A percentile compares a stretch with the other conserved stretches of the same genome.
Evolutionary conservation across 768 basidiomycete genomes (phyloP).

Genomic region (Auriscalpium vulgare): DNA sequence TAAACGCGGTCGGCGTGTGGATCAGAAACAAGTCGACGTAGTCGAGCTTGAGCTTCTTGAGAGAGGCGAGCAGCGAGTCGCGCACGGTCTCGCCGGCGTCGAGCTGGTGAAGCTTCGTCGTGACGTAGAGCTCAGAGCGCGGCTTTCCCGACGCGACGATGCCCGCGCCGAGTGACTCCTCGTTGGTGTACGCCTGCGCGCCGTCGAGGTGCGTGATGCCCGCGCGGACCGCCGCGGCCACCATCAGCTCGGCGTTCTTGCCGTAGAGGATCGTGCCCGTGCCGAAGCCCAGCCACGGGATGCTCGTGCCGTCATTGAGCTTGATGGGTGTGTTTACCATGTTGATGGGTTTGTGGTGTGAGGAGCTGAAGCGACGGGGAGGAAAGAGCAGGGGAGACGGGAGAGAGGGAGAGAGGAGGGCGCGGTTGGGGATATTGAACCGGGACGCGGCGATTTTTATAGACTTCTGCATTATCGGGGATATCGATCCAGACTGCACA

Average conservation of each 20-base stretch:
- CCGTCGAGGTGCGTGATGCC: constrained; percentile 33
- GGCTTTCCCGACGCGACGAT: constrained; percentile 26
- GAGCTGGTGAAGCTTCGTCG: constrained; percentile 30
- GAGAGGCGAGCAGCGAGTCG: constrained; percentile 29
- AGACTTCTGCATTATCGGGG: too few species aligned
- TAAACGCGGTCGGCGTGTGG: constrained; percentile 27
- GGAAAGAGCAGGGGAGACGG: neutral
- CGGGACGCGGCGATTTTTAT: too few species aligned
- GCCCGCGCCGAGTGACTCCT: constrained; percentile 28
- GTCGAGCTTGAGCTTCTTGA: constrained; percentile 32
- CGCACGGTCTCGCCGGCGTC: constrained; percentile 27
- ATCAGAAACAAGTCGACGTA: constrained; percentile 39
- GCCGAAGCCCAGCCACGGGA: constrained; percentile 32
- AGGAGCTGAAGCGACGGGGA: neutral
- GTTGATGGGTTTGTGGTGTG: neutral
- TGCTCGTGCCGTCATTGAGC: constrained; percentile 29
- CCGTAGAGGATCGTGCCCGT: constrained; percentile 28
- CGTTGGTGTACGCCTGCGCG: constrained; percentile 32
- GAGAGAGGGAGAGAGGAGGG: too few species aligned
- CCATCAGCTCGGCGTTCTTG: constrained; percentile 21
- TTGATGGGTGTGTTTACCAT: constrained; percentile 18
- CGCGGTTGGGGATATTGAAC: too few species aligned
- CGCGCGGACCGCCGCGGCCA: constrained; percentile 24
- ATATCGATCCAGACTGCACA: too few species aligned
- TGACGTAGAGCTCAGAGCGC: constrained; percentile 34